These are phyloP conservation scores for Candida hungchunana DNA, from an alignment of 805 yeast species.

Conservation along the genomic window DNA sequence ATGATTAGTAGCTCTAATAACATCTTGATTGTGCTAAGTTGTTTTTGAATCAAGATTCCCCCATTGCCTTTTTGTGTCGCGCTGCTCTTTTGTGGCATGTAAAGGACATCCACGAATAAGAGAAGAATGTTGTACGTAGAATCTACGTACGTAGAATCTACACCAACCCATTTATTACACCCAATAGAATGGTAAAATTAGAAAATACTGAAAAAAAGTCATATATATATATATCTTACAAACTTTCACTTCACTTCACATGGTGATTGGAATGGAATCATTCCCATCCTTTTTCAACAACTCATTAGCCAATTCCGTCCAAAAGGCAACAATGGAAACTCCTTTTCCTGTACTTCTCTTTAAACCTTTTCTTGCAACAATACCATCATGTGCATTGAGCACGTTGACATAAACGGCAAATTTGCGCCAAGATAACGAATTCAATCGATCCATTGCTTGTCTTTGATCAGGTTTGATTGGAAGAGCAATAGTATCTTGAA, in stretches of 20 bases:
- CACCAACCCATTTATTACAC: no score
- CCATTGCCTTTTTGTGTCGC: no score
- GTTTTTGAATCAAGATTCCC: no score
- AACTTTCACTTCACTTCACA: background rate
- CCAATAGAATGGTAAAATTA: no score
- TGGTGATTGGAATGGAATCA: no score
- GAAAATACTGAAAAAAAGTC: background rate
- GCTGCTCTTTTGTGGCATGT: no score
- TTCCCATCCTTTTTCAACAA: conserved; percentile 10
- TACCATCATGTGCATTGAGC: conserved; percentile 82
- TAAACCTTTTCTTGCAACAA: conserved; percentile 72
- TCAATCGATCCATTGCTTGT: conserved; percentile 49
- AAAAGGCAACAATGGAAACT: conserved; percentile 46
- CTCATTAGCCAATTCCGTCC: conserved; percentile 32
- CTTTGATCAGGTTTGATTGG: conserved; percentile 36
- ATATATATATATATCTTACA: background rate
- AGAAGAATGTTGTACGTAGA: no score
- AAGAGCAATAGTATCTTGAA: conserved; percentile 20
- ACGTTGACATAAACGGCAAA: conserved; percentile 68
- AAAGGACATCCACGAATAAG: no score
- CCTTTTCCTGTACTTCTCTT: conserved; percentile 45
- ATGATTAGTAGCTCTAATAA: no score
- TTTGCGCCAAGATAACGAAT: conserved; percentile 69
- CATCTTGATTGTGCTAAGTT: no score
- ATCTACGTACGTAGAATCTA: no score